Evolutionary conservation across 1,139 yeast genomes (phyloP), one percentile per base, ranked within the genome.

Genomic region (Nakaseomyces sp.): DNA sequence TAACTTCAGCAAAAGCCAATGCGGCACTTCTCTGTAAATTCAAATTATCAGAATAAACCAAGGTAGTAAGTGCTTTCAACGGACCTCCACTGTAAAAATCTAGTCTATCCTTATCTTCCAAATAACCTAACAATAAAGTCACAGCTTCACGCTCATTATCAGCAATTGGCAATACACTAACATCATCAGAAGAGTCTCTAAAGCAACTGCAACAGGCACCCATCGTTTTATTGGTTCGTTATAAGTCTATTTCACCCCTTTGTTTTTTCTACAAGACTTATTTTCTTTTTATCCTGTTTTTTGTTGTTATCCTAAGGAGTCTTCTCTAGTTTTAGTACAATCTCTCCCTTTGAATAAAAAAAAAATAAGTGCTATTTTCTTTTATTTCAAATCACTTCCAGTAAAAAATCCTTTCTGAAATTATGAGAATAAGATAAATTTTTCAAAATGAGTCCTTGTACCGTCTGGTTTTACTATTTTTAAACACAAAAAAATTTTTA

Each of bases 1-100:
- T 91, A 47, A 93, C 89, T 66, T 91, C 99, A 9, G 98, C 98
- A 72, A 91, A 91, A 10, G 98, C 98, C 56, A 91, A 73, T 6
- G 98, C 98, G 2, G 99, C 99, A 63, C 95, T 85, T 60, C 98
- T 78, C 66, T 91, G 97, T 48, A 91, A 74, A 63, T 91, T 97
- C 54, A 91, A 78, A 61, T 91, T 91, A 56, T 91, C 96, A 1
- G 96, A 85, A 63, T 91, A 87, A 4, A 91, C 98, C 58, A 91
- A 74, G 0, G 96, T 91, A 47, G 93, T 83, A 51, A 91, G 73
- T 3, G 98, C 96, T 52, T 86, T 76, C 45, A 91, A 71, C 0
- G 94, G 94, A 0, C 89, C 89, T 50, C 93, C 93, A 39, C 91
- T 82, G 67, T 89, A 91, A 59, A 93, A 88, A 65, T 91, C 97